phyloP scores from a whole-genome alignment of 208 protist species.

The Leishmania tarentolae region DNA sequence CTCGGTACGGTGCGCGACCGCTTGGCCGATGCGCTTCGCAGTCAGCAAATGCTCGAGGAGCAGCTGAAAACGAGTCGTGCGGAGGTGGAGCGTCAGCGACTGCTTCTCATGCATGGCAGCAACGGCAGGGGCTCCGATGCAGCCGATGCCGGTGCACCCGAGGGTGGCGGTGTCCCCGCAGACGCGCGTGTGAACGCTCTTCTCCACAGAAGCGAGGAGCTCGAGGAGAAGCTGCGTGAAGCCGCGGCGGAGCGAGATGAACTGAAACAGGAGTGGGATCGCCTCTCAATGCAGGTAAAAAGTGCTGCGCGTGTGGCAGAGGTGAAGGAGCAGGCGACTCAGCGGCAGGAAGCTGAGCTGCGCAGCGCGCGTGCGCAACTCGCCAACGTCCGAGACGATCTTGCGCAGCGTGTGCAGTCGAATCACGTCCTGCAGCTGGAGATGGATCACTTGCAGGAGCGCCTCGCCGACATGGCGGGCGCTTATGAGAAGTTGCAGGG shows the following conservation, averaged over 20 bases:
- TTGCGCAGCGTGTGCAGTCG: conserved; percentile 45
- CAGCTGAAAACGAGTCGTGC: conserved; percentile 36
- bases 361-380: conserved; percentile 45
- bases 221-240: conserved; percentile 37
- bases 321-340: conserved; percentile 50
- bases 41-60: conserved; percentile 34
- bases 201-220: conserved; percentile 35
- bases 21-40: conserved; percentile 40
- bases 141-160: conserved; percentile 2
- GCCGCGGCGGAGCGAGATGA: conserved; percentile 35
- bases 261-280: conserved; percentile 49
- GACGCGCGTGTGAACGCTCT: conserved; percentile 57
- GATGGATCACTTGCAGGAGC: conserved; percentile 49
- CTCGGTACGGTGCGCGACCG: conserved; percentile 47
- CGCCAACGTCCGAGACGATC: conserved; percentile 43
- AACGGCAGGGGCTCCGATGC: conserved; percentile 5
- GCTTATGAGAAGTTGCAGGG: conserved; percentile 50
- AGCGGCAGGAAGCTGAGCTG: conserved; percentile 53
- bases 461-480: conserved; percentile 33
- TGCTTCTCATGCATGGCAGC: conserved; percentile 18
- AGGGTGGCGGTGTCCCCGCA: neutral
- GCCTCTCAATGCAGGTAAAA: conserved; percentile 43
- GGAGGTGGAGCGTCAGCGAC: conserved; percentile 33
- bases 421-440: conserved; percentile 49
- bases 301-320: conserved; percentile 39